A percentile compares a stretch with the other conserved stretches of the same genome.
Evolutionary conservation across 139 green algal species (phyloP).

Genomic region (Zygnema cylindricum): DNA sequence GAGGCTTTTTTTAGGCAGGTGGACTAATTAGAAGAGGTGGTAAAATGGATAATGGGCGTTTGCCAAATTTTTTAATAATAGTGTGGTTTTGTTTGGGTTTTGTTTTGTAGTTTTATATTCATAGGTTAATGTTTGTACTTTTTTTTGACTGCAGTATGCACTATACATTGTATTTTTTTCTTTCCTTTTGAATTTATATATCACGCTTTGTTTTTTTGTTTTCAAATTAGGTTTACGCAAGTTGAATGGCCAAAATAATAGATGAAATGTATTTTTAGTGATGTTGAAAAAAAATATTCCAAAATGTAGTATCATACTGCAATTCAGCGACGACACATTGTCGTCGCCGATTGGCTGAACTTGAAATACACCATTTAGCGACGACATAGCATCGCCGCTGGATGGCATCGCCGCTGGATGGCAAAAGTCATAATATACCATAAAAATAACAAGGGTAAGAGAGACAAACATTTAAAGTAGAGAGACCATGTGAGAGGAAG

Average conservation of each 20-base stretch:
- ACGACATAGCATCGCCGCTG: too few species aligned
- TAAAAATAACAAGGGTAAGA: too few species aligned
- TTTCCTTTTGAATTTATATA: constrained; percentile 9
- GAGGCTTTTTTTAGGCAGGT: too few species aligned
- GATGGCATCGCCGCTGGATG: too few species aligned
- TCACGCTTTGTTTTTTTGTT: neutral
- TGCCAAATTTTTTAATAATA: constrained; percentile 93
- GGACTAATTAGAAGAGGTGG: neutral
- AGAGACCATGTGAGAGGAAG: too few species aligned
- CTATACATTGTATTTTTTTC: neutral
- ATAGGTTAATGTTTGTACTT: too few species aligned
- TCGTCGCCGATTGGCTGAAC: too few species aligned
- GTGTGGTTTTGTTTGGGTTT: too few species aligned
- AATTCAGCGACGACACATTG: neutral
- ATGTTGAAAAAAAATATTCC: neutral
- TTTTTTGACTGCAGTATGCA: too few species aligned
- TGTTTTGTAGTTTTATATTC: constrained; percentile 82
- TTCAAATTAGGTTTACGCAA: neutral
- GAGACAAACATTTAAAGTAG: too few species aligned
- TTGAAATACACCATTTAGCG: too few species aligned
- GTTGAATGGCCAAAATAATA: neutral
- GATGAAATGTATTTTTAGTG: neutral
- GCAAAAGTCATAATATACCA: too few species aligned
- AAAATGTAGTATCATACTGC: neutral
- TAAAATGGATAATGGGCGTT: constrained; percentile 70